A percentile compares a stretch with the other conserved stretches of the same genome.
These are phyloP conservation scores for Rhytidhysteron rufulum DNA, from an alignment of 2,329 filamentous ascomycete genomes.

Conservation along the genomic window DNA sequence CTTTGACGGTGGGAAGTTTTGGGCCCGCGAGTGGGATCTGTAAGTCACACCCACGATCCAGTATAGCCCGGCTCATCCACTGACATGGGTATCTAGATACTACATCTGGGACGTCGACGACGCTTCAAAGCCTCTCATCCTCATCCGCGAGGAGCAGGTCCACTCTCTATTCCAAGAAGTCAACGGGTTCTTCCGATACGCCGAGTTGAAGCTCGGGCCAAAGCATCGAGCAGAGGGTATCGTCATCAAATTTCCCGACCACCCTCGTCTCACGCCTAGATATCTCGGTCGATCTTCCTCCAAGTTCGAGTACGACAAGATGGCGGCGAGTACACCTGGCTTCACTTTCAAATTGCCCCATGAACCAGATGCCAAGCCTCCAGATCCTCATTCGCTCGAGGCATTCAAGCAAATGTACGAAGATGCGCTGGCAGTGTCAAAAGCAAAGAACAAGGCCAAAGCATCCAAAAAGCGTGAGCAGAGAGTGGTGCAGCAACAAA, in stretches of 20 bases:
- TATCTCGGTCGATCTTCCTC: conserved; percentile 60
- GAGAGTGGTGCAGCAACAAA: conserved; percentile 48
- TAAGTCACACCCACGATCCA: conserved; percentile 45
- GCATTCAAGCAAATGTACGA: conserved; percentile 55
- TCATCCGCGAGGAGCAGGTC: conserved; percentile 67
- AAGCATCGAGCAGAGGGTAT: conserved; percentile 53
- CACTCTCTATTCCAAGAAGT: conserved; percentile 61
- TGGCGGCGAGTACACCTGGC: conserved; percentile 21
- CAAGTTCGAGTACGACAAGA: conserved; percentile 41
- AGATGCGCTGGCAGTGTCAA: conserved; percentile 47
- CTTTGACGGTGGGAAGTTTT: conserved; percentile 58
- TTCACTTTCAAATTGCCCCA: conserved; percentile 10
- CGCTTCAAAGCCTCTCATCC: conserved; percentile 52
- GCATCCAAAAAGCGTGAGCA: conserved; percentile 51
- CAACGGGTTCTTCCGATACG: conserved; percentile 53
- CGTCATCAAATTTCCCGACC: conserved; percentile 57
- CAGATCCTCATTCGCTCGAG: conserved; percentile 37
- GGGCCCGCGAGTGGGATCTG: conserved; percentile 69
- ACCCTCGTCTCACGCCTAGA: conserved; percentile 60
- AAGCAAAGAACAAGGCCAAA: conserved; percentile 45
- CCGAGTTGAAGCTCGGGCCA: conserved; percentile 56
- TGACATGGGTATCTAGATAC: conserved; percentile 48
- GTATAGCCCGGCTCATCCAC: too few relatives aligned
- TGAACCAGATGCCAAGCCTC: conserved; percentile 20
- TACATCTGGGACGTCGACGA: conserved; percentile 54